phyloP scores from a whole-genome alignment of 306 rosid species.

The Rubus idaeus region DNA sequence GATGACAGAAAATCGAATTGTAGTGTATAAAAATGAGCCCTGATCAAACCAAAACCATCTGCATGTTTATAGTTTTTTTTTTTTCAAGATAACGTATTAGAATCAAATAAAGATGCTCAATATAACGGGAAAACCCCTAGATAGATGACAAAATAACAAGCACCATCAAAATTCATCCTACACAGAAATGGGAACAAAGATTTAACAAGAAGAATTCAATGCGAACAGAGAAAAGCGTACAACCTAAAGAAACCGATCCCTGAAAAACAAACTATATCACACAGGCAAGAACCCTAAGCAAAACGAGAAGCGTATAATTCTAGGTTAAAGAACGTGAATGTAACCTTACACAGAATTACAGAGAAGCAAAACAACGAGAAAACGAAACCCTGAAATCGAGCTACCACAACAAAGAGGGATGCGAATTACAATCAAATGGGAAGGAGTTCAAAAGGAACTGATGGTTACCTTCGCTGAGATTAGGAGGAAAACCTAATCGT shows the following conservation, averaged over 20 bases:
- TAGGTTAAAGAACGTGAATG: not conserved
- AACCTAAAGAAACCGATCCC: constrained; percentile 1
- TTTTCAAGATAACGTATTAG: not conserved
- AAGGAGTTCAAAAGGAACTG: not conserved
- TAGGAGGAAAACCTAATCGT: not conserved
- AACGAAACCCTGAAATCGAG: not conserved
- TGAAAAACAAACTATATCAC: not conserved
- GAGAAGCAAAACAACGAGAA: not conserved
- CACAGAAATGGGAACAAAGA: not conserved
- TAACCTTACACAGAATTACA: not conserved
- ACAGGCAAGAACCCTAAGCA: not conserved
- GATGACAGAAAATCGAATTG: not conserved
- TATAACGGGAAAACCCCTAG: not conserved
- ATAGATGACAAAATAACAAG: not conserved
- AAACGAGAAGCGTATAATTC: not conserved
- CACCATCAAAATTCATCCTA: not conserved
- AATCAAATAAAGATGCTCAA: not conserved
- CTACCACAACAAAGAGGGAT: not conserved
- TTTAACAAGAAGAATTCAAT: not conserved
- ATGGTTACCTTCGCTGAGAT: not conserved
- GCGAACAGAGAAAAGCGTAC: not conserved
- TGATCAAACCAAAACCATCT: not conserved
- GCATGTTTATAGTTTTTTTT: not conserved
- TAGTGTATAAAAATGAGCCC: not conserved
- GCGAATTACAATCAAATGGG: not conserved